phyloP scores from a whole-genome alignment of 495 filamentous ascomycete species.

The Penicillium longicatenatum region DNA sequence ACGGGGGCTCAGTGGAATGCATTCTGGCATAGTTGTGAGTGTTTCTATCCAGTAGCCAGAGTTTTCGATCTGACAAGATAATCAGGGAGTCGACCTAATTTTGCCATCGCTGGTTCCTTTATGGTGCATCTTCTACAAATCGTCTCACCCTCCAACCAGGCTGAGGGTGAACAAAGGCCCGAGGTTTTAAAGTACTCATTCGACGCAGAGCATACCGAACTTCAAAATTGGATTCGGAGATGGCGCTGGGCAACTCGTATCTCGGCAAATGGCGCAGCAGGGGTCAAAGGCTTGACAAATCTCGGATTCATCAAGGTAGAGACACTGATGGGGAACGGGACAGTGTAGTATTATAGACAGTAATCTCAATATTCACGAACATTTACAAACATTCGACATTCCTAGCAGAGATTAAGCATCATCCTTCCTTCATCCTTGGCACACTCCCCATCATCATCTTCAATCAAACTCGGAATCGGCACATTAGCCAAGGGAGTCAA shows the following conservation, averaged over 20 bases:
- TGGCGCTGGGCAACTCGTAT: constrained; percentile 10
- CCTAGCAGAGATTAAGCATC: constrained; percentile 8
- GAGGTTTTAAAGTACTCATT: background rate
- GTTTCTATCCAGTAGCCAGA: background rate
- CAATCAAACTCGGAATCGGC: constrained; percentile 9
- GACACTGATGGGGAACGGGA: constrained; percentile 2
- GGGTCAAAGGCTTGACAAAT: constrained; percentile 5
- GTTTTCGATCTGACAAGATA: background rate
- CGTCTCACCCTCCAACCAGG: background rate
- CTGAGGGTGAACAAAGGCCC: too few relatives aligned
- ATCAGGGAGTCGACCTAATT: constrained; percentile 10
- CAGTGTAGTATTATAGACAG: background rate
- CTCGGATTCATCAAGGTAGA: constrained; percentile 9
- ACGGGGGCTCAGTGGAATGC: constrained; percentile 7
- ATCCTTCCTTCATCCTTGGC: constrained; percentile 9
- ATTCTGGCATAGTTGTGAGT: constrained; percentile 13
- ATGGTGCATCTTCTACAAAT: constrained; percentile 7
- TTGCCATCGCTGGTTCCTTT: constrained; percentile 10
- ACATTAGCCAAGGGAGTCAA: constrained; percentile 11
- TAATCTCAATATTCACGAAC: background rate
- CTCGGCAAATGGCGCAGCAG: constrained; percentile 9
- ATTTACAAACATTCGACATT: background rate
- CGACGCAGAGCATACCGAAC: constrained; percentile 6
- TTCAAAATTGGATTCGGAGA: constrained; percentile 10
- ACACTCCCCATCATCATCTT: constrained; percentile 12